Percentiles rank a stretch among this genome's conserved stretches.
These are phyloP conservation scores for Viola odorata DNA, from an alignment of 345 rosid species.

Conservation along the genomic window DNA sequence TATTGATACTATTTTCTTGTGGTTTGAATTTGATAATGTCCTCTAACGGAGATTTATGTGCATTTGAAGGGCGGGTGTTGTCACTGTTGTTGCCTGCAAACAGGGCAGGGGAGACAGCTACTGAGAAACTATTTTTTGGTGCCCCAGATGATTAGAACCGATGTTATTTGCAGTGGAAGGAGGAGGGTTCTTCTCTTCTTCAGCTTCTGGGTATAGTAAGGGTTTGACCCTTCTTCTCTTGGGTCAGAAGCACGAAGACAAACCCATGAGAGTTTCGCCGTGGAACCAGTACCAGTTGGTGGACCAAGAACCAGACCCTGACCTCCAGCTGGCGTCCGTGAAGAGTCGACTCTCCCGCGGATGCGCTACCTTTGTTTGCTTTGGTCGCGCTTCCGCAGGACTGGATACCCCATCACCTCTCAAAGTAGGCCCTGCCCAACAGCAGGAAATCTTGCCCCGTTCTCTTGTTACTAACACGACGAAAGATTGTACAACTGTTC, in stretches of 20 bases:
- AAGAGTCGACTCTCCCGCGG: slow-evolving; percentile 77
- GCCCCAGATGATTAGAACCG: slow-evolving; percentile 68
- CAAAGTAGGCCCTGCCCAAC: slow-evolving; percentile 69
- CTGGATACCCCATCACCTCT: slow-evolving; percentile 65
- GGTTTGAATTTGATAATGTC: slow-evolving; percentile 15
- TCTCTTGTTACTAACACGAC: slow-evolving; percentile 40
- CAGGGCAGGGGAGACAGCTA: slow-evolving; percentile 24
- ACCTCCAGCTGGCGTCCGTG: slow-evolving; percentile 91
- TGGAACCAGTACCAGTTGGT: slow-evolving; percentile 97
- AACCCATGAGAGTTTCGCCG: slow-evolving; percentile 92
- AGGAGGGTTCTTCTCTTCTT: slow-evolving; percentile 97
- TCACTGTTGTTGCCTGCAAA: slow-evolving; percentile 6
- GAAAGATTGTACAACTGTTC: slow-evolving; percentile 29
- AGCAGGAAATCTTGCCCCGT: slow-evolving; percentile 48
- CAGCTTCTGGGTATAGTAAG: slow-evolving; percentile 91
- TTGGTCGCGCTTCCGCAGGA: slow-evolving; percentile 85
- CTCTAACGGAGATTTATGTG: slow-evolving; percentile 21
- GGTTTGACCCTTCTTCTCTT: slow-evolving; percentile 84
- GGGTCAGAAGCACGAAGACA: slow-evolving; percentile 74
- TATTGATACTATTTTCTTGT: not conserved
- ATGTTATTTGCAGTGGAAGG: slow-evolving; percentile 98
- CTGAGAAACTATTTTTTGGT: slow-evolving; percentile 14
- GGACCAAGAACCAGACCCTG: slow-evolving; percentile 62
- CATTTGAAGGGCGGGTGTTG: slow-evolving; percentile 17
- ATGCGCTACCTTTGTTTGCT: slow-evolving; percentile 81